Base-by-base conservation (phyloP, 306 rosid genomes). In the Vigna hirtella region DNA sequence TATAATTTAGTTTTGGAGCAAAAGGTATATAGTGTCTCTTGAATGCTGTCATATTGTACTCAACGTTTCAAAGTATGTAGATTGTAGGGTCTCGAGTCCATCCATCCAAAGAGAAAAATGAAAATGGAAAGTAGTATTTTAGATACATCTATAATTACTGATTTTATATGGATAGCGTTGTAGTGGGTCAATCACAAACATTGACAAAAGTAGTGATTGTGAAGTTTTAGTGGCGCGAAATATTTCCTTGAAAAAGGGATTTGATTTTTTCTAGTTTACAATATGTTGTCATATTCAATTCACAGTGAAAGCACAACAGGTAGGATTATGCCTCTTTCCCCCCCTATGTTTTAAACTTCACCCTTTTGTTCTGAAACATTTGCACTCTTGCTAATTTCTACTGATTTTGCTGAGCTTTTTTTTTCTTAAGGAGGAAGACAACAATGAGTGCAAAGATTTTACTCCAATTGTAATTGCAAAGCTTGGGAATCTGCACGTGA, bases 371-470 rank as follows among this genome's bases (percentile, higher is more conserved):
- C 45, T 51, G 52, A 65, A 48, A 22, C 50, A 56, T 65, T 72
- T 77, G 53, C 15, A 34, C 51, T 45, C 77, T 76, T 70, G 56
- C 53, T 4, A 73, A 58, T 77, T 84, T 56, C 68, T 8, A 80
- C 40, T 82, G 40, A 73, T 65, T 58, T 72, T 70, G 28, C 77
- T 53, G 63, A 61, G 24, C 55, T 66, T 1, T 47, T 73, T 36
- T 34, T 30, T 64, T 49, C 81, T 81, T 72, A 80, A 94, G 97
- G 97, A 91, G 70, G 95, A 78, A 81, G 90, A 88, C 13, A 90
- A 74, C 79, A 77, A 81, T 69, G 94, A 81, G 80, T 49, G 52
- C 36, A 74, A 89, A 61, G 87, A 64, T 77, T 85, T 83, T 77
- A 57, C 84, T 58, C 98, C 97, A 70, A 55, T 95, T 76, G 50